Base-by-base conservation (phyloP, 768 basidiomycete species). In the Kondoa subrosea region DNA sequence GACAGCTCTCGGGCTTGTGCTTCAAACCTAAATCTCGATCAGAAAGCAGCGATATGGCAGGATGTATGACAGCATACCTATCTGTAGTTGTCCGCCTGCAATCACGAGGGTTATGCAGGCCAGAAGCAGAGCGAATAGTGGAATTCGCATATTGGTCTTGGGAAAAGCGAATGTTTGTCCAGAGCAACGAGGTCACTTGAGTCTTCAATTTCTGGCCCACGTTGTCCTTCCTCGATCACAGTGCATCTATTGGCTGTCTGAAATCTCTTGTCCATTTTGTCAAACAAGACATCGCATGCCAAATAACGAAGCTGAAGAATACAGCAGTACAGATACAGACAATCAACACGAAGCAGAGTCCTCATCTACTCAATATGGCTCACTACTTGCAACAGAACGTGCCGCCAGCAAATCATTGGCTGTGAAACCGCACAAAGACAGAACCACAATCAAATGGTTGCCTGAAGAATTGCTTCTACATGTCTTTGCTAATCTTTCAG, bases 401-500 rank as follows among this genome's bases (percentile, higher is more conserved):
- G 8, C 40, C 8, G 40, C 12, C 40, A 50, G 40, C 40, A 50
- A 50, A 50, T 50, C 40, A 8, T 50, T 50, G 21, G 8, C 40
- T 21, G 40, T 50, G 40, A 50, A 50, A 50, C 58, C 58, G 15
- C n/a, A 60, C 29, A 12, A 26, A 32, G 21, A 32, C 33, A 25
- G 62, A 32, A 40, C 69, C 16, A 29, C 33, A 58, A 69, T 69
- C 34, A 2, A 33, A 30, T 32, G 58, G 27, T 33, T 69, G 14
- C 69, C 69, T 16, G 34, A 66, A n/a, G 69, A 69, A 31, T 33
- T 31, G 27, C 40, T 69, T n/a, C 34, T 57, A 4, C 56, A 60
- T 3, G 62, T 69, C 30, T 69, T 69, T 57, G 69, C 69, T n/a
- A 30, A 61, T 31, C 59, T 69, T 12, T 66, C 67, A 29, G 57